Evolutionary conservation across 1,284 basidiomycete genomes (phyloP), one percentile per base, ranked within the genome.

Genomic region (Termitomyces sp.): DNA sequence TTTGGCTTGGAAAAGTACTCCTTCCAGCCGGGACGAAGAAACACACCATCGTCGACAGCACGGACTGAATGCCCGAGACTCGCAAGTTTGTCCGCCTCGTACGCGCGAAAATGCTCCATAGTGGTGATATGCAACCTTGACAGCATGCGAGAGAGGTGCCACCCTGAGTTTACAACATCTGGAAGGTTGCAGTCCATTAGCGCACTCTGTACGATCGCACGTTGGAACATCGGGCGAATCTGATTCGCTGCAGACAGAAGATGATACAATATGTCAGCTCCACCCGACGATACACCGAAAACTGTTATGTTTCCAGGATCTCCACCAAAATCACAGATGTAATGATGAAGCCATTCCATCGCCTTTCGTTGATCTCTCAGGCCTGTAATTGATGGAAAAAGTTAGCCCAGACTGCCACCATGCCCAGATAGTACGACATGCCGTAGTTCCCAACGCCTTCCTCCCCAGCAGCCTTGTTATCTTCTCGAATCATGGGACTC

Each of bases 371-470:
- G 88, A 67, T 90, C 88, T 34, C 79, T 79, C 21, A 90, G 73
- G 52, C 85, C 84, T 86, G 15, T 21, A 26, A 13, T 5, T 7
- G 8, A 59, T 30, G 50, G 52, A 43, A 54, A 40, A 42, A 3
- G 30, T 63, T 28, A 56, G 54, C 33, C 48, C 40, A 38, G 17
- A 42, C 17, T 56, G 36, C 42, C 36, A 38, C 51, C 46, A 24
- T 36, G 40, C 40, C 46, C 41, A 40, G 39, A 21, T 31, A 21
- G 7, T 41, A 21, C 36, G 50, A 69, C 76, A 38, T 62, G 82
- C 86, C 87, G 62, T 87, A 90, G 69, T 90, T 90, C 19, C 87
- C 87, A 17, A 82, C 81, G n/a, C 86, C 87, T 51, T 81, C 76
- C 47, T 88, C 84, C 31, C 84, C 84, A 26, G 75, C 78, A 33